Percentiles rank a stretch among this genome's conserved stretches.
Evolutionary conservation across 805 yeast species (phyloP).

Genomic region (Starmerella vaccinii): DNA sequence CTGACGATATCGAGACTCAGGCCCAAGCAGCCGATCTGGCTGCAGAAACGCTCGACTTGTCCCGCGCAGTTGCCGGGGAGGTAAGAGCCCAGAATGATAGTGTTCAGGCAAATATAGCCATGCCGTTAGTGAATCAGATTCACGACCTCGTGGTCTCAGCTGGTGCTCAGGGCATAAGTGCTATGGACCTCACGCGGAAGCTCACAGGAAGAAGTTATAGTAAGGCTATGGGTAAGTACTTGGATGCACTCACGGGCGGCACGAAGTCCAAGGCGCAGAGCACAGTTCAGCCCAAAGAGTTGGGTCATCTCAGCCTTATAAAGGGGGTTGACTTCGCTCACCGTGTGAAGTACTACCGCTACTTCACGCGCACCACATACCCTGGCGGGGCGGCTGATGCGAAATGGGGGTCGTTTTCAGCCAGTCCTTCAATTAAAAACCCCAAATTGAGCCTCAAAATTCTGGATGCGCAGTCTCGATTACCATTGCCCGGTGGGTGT

Average conservation of each 20-base stretch:
- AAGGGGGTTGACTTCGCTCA: constrained; percentile 66
- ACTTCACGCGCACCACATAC: constrained; percentile 38
- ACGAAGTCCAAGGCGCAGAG: constrained; percentile 10
- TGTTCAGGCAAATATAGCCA: constrained; percentile 39
- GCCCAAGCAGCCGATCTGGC: constrained; percentile 29
- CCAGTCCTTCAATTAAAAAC: background rate
- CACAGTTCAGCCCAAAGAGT: constrained; percentile 7
- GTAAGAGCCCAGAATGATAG: background rate
- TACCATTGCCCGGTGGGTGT: constrained; percentile 15
- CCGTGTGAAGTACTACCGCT: constrained; percentile 59
- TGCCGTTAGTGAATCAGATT: constrained; percentile 57
- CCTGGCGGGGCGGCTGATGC: background rate
- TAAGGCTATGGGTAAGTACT: constrained; percentile 42
- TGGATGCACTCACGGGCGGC: constrained; percentile 40
- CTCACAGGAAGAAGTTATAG: constrained; percentile 48
- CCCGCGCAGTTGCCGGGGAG: constrained; percentile 3
- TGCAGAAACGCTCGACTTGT: constrained; percentile 15
- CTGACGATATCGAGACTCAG: constrained; percentile 27
- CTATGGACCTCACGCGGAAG: constrained; percentile 42
- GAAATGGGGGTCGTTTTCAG: background rate
- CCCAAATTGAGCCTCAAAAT: constrained; percentile 5
- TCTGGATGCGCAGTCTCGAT: background rate
- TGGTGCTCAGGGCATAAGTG: constrained; percentile 46
- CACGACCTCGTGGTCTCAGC: constrained; percentile 38
- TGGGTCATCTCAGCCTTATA: constrained; percentile 37